Evolutionary conservation across 2,329 filamentous ascomycete species (phyloP).

Genomic region (Diaporthe caulivora): DNA sequence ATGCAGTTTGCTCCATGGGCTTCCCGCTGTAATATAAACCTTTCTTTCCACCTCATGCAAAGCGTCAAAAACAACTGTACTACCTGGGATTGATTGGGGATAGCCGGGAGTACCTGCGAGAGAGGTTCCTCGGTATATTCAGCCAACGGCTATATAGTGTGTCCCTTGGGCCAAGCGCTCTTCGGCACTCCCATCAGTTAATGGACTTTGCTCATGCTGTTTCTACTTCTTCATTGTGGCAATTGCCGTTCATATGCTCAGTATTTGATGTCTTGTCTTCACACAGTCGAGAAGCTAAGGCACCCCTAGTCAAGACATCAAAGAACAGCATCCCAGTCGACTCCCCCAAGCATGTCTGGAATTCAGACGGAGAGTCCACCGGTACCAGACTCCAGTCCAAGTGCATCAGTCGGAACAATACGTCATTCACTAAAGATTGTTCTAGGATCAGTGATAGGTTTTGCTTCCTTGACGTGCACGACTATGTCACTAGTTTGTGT

Average conservation of each 20-base stretch:
- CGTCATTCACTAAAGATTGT: not conserved
- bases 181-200: not conserved
- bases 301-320: too few species aligned
- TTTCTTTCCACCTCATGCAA: not conserved
- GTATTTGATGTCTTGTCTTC: too few species aligned
- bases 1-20: not conserved
- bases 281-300: too few species aligned
- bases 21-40: too few species aligned
- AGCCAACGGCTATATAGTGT: not conserved
- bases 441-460: not conserved
- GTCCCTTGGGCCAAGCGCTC: not conserved
- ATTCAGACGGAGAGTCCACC: not conserved
- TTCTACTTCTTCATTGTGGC: not conserved
- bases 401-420: not conserved
- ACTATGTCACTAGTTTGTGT: not conserved
- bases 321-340: too few species aligned
- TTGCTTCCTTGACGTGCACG: not conserved
- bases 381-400: not conserved
- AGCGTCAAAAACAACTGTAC: not conserved
- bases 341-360: not conserved
- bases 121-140: rapidly evolving
- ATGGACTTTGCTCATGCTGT: not conserved
- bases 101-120: not conserved
- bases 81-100: not conserved
- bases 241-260: not conserved